Evolutionary conservation across 306 rosid genomes (phyloP).

Genomic region (Hippophae tibetana): DNA sequence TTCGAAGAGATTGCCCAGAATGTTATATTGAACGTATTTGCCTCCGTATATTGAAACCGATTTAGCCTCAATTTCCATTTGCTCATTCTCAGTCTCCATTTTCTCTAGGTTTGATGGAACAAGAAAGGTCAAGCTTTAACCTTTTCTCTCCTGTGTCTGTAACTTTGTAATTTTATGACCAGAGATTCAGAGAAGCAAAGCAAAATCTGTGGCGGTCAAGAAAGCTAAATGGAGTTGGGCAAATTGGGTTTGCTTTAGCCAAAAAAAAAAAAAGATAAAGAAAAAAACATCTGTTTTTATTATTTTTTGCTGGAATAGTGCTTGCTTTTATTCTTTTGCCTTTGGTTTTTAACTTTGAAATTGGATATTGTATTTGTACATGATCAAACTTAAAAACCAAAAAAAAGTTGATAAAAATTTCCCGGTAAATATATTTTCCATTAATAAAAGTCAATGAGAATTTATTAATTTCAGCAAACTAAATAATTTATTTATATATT

Average conservation of each 20-base stretch:
- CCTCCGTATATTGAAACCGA: conserved; percentile 44
- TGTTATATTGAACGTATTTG: conserved; percentile 51
- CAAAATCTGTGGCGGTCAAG: background rate
- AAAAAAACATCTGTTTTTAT: background rate
- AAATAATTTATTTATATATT: too few species aligned
- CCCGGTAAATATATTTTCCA: too few species aligned
- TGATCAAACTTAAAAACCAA: too few species aligned
- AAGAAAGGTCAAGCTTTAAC: conserved; percentile 6
- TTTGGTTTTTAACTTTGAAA: background rate
- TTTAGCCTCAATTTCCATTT: conserved; percentile 24
- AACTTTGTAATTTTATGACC: background rate
- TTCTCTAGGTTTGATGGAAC: background rate
- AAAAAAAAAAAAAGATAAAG: too few species aligned
- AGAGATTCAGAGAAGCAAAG: background rate
- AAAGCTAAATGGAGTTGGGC: background rate
- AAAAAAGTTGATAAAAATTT: too few species aligned
- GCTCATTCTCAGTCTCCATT: conserved; percentile 27
- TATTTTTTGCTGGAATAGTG: background rate
- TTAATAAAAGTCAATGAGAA: too few species aligned
- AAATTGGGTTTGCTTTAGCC: too few species aligned
- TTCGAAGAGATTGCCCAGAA: conserved; percentile 69
- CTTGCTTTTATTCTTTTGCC: background rate
- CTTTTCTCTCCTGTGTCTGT: background rate
- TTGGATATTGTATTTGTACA: background rate
- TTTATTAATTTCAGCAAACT: too few species aligned